Base-by-base conservation (phyloP, 148 eudicot species). In the Fagopyrum tataricum region DNA sequence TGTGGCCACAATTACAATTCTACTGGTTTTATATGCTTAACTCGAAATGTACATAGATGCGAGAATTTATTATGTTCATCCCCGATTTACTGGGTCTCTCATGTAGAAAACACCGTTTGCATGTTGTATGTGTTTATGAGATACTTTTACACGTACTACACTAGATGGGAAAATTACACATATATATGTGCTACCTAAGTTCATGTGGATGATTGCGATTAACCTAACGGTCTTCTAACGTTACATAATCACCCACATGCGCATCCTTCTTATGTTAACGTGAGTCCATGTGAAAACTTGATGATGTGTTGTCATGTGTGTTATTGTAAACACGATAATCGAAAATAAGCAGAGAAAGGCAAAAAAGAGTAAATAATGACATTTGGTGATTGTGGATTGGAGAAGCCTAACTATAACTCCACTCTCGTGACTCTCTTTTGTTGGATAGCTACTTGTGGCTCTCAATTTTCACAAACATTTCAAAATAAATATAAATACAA, bases 381-480 rank as follows among this genome's bases (percentile, higher is more conserved):
- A 7, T 48, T 72, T 21, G 14, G 7, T 24, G 15, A 56, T 71
- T 67, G 81, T 79, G 79, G 78, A 74, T 72, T 44, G 47, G 72
- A 20, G 18, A n/a, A n/a, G 21, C 56, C 56, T 5, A 52, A 17
- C 18, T n/a, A 49, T 72, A 58, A 1, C 9, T 5, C 4, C 44
- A 37, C 69, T 74, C 94, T 80, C 91, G 94, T 89, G 94, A 87
- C 81, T 82, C 78, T 78, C 20, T 74, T 64, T 89, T 89, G 94
- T 89, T 81, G 77, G 70, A 79, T 87, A 84, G 88, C 76, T 43
- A 46, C 77, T 76, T 84, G 85, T 83, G 87, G 87, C 55, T 46
- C 43, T 62, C 1, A 72, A 62, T 21, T 13, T 11, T 37, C 13
- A 7, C 43, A 37, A n/a, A n/a, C n/a, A n/a, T n/a, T n/a, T n/a